Evolutionary conservation across 495 filamentous ascomycete species (phyloP), one percentile per base, ranked within the genome.

Genomic region (Staphylotrichum longicolle): DNA sequence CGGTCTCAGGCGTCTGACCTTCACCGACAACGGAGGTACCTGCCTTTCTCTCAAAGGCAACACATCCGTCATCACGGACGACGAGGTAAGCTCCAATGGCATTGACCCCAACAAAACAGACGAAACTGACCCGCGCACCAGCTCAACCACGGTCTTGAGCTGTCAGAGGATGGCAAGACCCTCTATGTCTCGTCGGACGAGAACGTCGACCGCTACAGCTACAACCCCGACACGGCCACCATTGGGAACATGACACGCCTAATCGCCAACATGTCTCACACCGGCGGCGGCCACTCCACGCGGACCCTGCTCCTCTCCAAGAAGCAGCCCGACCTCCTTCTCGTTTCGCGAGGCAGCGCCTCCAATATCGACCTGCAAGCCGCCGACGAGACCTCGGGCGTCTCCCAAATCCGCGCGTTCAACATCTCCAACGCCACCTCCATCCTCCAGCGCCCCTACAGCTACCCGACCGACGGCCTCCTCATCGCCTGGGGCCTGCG

Each of bases 401-500:
- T 82, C 63, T 84, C 82, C 8, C 85, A 88, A 62, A 80, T 91
- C 55, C 86, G 83, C 60, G 83, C 83, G 37, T 91, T 90, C 74
- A 80, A 86, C 70, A 59, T 89, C 15, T 76, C 74, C 15, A 58
- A 67, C 32, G 44, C 68, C 7, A 57, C 72, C 5, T 48, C 54
- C 2, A 80, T 77, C 44, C 30, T 47, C 32, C 15, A 41, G 7
- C 82, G 69, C 49, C 65, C 74, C 52, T 75, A 73, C 63, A 58
- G 72, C 65, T 79, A 71, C 54, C 55, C 64, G 32, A 76, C 68
- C 15, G 72, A 80, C 15, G 88, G 88, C n/a, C 61, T 73, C 48
- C 69, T 84, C 4, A 73, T 90, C 7, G 88, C 88, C 15, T 91
- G 86, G 81, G 88, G 88, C 42, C 79, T 91, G 30, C 80, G 89